Evolutionary conservation across 2,329 filamentous ascomycete genomes (phyloP).

Genomic region (Aspergillus japonicus): DNA sequence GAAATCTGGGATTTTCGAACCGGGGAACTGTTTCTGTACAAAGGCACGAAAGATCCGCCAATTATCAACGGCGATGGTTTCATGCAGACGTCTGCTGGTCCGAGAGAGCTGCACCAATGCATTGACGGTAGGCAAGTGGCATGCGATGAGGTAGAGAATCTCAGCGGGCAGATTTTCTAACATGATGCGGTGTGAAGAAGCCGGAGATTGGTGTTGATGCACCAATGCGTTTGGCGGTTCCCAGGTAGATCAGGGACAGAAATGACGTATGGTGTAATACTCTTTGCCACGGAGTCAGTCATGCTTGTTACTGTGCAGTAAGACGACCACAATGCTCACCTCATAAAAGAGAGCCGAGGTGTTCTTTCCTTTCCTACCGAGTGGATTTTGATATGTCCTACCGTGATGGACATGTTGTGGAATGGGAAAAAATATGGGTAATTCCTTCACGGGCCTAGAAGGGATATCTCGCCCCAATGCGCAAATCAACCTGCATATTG

Average conservation of each 20-base stretch:
- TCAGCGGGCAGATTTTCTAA: slow-evolving; percentile 42
- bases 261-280: neutral
- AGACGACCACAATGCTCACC: neutral
- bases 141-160: slow-evolving; percentile 44
- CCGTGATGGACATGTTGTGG: neutral
- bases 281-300: neutral
- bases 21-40: slow-evolving; percentile 49
- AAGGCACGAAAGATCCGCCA: slow-evolving; percentile 51
- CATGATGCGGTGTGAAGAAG: slow-evolving; percentile 19
- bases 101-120: slow-evolving; percentile 46
- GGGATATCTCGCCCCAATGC: neutral
- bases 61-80: slow-evolving; percentile 48
- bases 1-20: slow-evolving; percentile 41
- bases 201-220: neutral
- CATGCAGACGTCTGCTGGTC: slow-evolving; percentile 48
- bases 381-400: neutral
- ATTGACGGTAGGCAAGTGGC: slow-evolving; percentile 46
- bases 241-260: neutral
- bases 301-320: neutral
- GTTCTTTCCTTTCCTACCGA: neutral
- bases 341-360: too few relatives aligned
- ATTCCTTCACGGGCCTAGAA: neutral
- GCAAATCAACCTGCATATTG: neutral
- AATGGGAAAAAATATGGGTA: neutral
- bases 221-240: neutral